Base-by-base conservation (phyloP, 73 alveolate species). In the Stentor coeruleus region DNA sequence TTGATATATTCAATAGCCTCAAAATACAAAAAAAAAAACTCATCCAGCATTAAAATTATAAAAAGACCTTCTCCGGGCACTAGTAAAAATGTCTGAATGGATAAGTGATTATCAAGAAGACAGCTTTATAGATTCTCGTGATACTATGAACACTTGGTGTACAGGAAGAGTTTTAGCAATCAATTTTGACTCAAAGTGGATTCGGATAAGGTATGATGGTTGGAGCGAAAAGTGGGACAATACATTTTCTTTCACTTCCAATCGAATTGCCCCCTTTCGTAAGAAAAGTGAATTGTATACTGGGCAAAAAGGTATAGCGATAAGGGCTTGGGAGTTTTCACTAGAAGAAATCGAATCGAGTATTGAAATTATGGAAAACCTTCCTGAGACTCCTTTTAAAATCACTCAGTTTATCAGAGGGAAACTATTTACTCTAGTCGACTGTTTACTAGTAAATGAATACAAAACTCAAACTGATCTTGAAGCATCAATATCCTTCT, bases 351-450 rank as follows among this genome's bases (percentile, higher is more conserved):
- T 82, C 28, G 38, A 3, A 4, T 77, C 11, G 26, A 20, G 6
- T 35, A n/a, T 39, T 42, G 35, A 35, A 26, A 11, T 38, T 33
- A 20, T 60, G 76, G 58, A 82, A 35, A 59, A 74, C 57, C 76
- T 82, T 11, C 28, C 38, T 6, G 20, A 14, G 3, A 15, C 59
- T 14, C 55, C 3, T 15, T 74, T 82, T 15, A 11, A 35, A 82
- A 81, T 90, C 39, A 86, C 91, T 11, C 85, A 87, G 77, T 84
- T 82, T 74, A 58, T 92, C 6, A 79, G 98, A 81, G 98, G 95
- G 15, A 89, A 89, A 82, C 85, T 90, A 20, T 92, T 82, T 84
- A 87, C 86, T 55, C 87, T 89, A 81, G 88, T 92, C 6, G 98
- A 92, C 87, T 90, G 91, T 40, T 81, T 92, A 3, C 89, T 92